Percentiles rank a stretch among this genome's conserved stretches.
Evolutionary conservation across 345 rosid genomes (phyloP).

Genomic region (Excoecaria cochinchinensis): DNA sequence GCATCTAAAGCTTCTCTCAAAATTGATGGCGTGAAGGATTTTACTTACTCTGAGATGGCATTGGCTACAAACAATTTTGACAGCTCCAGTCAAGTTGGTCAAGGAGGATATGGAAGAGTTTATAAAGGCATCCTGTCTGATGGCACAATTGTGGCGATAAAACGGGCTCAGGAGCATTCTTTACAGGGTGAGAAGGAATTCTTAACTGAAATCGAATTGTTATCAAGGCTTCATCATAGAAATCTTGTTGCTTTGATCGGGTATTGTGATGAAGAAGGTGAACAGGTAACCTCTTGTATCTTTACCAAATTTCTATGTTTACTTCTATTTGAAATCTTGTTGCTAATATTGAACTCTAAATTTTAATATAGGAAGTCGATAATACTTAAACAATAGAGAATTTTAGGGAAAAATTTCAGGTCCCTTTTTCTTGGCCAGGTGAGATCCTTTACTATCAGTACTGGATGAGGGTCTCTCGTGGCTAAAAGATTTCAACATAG

Average conservation of each 20-base stretch:
- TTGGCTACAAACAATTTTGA: constrained; percentile 62
- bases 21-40: constrained; percentile 76
- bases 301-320: background rate
- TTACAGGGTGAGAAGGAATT: constrained; percentile 93
- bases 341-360: background rate
- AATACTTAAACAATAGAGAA: background rate
- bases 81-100: constrained; percentile 70
- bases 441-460: background rate
- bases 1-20: constrained; percentile 56
- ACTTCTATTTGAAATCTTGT: background rate
- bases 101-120: constrained; percentile 98
- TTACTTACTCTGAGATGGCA: constrained; percentile 68
- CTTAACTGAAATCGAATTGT: constrained; percentile 80
- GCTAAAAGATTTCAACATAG: background rate
- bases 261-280: constrained; percentile 88
- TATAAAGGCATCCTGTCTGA: constrained; percentile 69
- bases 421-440: background rate
- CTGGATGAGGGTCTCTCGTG: background rate
- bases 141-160: constrained; percentile 81
- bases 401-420: background rate
- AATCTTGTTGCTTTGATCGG: constrained; percentile 90
- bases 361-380: background rate
- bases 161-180: constrained; percentile 87
- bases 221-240: constrained; percentile 90
- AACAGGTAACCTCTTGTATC: constrained; percentile 56